These are phyloP conservation scores for Eremomyces bilateralis DNA, from an alignment of 495 filamentous ascomycete species.

Conservation along the genomic window DNA sequence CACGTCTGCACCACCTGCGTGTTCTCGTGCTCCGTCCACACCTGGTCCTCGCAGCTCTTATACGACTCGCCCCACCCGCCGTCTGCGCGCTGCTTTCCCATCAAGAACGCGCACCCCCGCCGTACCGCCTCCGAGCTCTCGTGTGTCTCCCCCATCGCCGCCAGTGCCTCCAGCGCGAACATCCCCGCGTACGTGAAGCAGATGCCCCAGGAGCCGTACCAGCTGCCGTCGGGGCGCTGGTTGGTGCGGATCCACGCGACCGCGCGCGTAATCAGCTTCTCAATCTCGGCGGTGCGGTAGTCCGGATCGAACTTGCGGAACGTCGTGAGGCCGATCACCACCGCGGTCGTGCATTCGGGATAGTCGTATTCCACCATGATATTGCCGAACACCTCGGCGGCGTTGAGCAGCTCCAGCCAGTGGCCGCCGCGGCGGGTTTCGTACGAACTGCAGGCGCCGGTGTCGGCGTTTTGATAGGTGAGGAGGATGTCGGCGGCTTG, in stretches of 20 bases:
- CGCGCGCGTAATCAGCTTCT: constrained; percentile 41
- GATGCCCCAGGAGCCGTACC: constrained; percentile 96
- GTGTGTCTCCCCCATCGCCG: constrained; percentile 63
- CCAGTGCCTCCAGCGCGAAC: constrained; percentile 80
- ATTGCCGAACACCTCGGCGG: constrained; percentile 84
- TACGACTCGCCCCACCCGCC: constrained; percentile 97
- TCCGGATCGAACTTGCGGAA: constrained; percentile 65
- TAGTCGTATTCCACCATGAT: constrained; percentile 99
- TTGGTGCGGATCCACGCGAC: constrained; percentile 59
- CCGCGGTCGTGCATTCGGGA: constrained; percentile 90
- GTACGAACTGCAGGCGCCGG: constrained; percentile 79
- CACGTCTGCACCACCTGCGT: constrained; percentile 84
- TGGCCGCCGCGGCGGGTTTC: constrained; percentile 60
- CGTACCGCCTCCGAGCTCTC: constrained; percentile 45
- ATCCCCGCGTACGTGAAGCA: constrained; percentile 92
- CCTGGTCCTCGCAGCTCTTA: constrained; percentile 42
- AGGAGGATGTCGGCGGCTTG: constrained; percentile 80
- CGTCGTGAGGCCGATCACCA: constrained; percentile 67
- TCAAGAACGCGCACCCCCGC: constrained; percentile 63
- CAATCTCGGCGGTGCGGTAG: constrained; percentile 59
- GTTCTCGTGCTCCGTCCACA: constrained; percentile 38
- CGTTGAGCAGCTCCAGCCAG: constrained; percentile 68
- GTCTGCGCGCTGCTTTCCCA: constrained; percentile 63
- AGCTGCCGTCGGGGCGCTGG: constrained; percentile 66
- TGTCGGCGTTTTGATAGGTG: constrained; percentile 63